phyloP scores from a whole-genome alignment of 1,284 basidiomycete genomes.

The Ustilago trichophora region DNA sequence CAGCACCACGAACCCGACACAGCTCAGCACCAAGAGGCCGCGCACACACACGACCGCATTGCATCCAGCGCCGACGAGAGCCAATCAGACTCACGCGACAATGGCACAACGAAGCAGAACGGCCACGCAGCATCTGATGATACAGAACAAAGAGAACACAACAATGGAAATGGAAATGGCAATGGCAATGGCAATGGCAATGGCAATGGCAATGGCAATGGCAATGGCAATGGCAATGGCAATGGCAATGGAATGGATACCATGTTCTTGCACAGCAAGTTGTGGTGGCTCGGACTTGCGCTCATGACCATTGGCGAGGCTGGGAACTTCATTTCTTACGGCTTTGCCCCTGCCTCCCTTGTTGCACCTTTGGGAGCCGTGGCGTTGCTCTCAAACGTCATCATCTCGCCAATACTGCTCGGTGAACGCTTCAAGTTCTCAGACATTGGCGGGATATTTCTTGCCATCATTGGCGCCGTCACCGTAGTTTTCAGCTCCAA shows the following conservation, averaged over 20 bases:
- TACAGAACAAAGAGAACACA: background rate
- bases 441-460: conserved; percentile 79
- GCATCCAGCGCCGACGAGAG: too few species aligned
- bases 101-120: background rate
- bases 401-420: conserved; percentile 88
- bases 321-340: conserved; percentile 85
- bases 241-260: conserved; percentile 36
- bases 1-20: conserved; percentile 6
- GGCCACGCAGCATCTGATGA: background rate
- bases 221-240: conserved; percentile 4
- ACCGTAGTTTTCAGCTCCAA: conserved; percentile 83
- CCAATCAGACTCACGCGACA: background rate
- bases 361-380: conserved; percentile 91
- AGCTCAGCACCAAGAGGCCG: conserved; percentile 43
- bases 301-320: conserved; percentile 91
- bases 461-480: conserved; percentile 63
- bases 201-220: conserved; percentile 10
- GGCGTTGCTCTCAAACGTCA: conserved; percentile 88
- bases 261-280: conserved; percentile 68
- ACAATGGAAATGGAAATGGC: too few species aligned
- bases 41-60: background rate
- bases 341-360: conserved; percentile 86
- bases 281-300: conserved; percentile 91
- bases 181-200: conserved; percentile 10
- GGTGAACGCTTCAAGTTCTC: conserved; percentile 68